Evolutionary conservation across 352 stramenopile genomes (phyloP).

Genomic region (Phytophthora chlamydospora): DNA sequence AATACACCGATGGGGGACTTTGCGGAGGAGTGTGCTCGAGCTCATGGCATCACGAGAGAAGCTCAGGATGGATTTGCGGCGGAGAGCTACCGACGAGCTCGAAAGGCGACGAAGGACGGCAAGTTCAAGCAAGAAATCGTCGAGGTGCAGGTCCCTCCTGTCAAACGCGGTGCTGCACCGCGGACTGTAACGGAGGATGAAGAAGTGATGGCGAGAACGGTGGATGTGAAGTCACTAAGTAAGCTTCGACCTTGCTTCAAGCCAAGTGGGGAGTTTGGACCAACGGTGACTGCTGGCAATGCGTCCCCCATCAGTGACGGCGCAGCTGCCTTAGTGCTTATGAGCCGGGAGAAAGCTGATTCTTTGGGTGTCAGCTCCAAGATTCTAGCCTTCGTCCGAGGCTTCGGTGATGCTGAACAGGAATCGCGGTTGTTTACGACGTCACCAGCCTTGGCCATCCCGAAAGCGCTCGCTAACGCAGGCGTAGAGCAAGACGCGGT

Average conservation of each 20-base stretch:
- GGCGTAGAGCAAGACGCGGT: slow-evolving; percentile 85
- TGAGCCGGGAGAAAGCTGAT: slow-evolving; percentile 83
- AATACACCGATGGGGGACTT: slow-evolving; percentile 95
- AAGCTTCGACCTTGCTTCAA: slow-evolving; percentile 92
- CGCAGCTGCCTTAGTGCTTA: slow-evolving; percentile 93
- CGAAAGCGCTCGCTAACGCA: slow-evolving; percentile 82
- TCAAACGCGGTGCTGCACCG: slow-evolving; percentile 35
- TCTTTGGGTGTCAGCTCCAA: slow-evolving; percentile 57
- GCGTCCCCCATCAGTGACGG: slow-evolving; percentile 96
- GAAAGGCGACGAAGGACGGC: slow-evolving; percentile 48
- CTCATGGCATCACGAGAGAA: slow-evolving; percentile 88
- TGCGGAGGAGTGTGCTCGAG: slow-evolving; percentile 90
- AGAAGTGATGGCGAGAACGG: slow-evolving; percentile 75
- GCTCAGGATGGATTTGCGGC: slow-evolving; percentile 94
- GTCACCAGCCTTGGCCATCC: slow-evolving; percentile 92
- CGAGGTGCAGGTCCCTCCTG: slow-evolving; percentile 71
- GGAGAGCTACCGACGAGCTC: slow-evolving; percentile 91
- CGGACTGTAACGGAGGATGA: slow-evolving; percentile 81
- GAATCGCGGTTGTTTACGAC: slow-evolving; percentile 94
- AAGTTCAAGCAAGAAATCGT: slow-evolving; percentile 88
- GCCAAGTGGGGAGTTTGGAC: slow-evolving; percentile 59
- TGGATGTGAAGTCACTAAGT: slow-evolving; percentile 89
- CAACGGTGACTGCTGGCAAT: slow-evolving; percentile 95
- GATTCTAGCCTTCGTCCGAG: slow-evolving; percentile 69
- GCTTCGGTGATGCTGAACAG: slow-evolving; percentile 77